Percentiles rank a stretch among this genome's conserved stretches.
Conservation (phyloP, 2,329 filamentous ascomycete genomes). For the Sclerotinia minor region DNA sequence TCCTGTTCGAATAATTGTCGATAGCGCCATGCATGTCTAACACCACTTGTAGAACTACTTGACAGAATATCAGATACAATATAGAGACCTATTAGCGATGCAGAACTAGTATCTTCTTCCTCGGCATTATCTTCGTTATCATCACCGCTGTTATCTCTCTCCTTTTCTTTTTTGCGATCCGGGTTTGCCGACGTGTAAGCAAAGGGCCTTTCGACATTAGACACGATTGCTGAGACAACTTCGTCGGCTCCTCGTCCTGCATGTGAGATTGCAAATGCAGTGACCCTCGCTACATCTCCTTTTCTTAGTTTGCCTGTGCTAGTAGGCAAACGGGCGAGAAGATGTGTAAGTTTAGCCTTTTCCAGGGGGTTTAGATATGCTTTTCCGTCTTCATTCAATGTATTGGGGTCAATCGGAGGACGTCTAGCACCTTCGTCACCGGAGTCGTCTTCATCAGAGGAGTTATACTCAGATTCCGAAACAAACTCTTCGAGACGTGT, state of each 20-base stretch:
- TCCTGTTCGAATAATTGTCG: slow-evolving; percentile 63
- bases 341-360: slow-evolving; percentile 79
- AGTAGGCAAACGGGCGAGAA: slow-evolving; percentile 80
- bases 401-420: slow-evolving; percentile 44
- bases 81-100: slow-evolving; percentile 80
- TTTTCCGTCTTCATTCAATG: slow-evolving; percentile 40
- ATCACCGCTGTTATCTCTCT: slow-evolving; percentile 38
- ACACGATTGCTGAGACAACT: slow-evolving; percentile 83
- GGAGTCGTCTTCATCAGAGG: slow-evolving; percentile 78
- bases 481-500: slow-evolving; percentile 77
- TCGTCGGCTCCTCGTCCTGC: slow-evolving; percentile 83
- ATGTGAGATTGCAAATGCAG: slow-evolving; percentile 85
- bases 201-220: slow-evolving; percentile 78
- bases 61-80: slow-evolving; percentile 70
- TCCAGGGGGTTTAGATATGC: slow-evolving; percentile 77
- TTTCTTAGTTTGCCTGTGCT: slow-evolving; percentile 72
- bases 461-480: slow-evolving; percentile 82
- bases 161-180: slow-evolving; percentile 46
- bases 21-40: slow-evolving; percentile 69
- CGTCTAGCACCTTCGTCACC: slow-evolving; percentile 49
- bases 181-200: slow-evolving; percentile 71
- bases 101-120: slow-evolving; percentile 65
- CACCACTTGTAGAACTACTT: slow-evolving; percentile 61
- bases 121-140: slow-evolving; percentile 47
- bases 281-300: slow-evolving; percentile 82